A percentile compares a stretch with the other conserved stretches of the same genome.
Evolutionary conservation across 768 basidiomycete genomes (phyloP).

Genomic region (Tricholoma saponaceum): DNA sequence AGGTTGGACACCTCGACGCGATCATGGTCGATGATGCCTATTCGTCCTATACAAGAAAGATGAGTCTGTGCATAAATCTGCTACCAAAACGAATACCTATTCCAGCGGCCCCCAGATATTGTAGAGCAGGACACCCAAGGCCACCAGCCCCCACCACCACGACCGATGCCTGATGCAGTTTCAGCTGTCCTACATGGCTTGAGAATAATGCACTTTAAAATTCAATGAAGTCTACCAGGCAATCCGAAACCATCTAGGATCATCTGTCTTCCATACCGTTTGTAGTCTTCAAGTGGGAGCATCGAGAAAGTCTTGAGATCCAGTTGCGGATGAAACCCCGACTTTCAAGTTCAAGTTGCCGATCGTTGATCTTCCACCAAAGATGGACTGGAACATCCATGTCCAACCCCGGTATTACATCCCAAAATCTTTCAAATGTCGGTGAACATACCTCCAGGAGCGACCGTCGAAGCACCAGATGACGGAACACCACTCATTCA

Average conservation of each 20-base stretch:
- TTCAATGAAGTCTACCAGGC: conserved; percentile 44
- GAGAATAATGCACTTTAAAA: background rate
- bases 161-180: conserved; percentile 69
- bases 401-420: background rate
- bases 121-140: conserved; percentile 91
- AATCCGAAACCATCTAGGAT: conserved; percentile 87
- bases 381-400: background rate
- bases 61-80: background rate
- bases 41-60: conserved; percentile 5
- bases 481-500: conserved; percentile 31
- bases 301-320: conserved; percentile 10
- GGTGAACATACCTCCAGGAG: conserved; percentile 16
- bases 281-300: conserved; percentile 64
- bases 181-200: conserved; percentile 89
- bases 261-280: conserved; percentile 95
- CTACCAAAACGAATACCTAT: conserved; percentile 52
- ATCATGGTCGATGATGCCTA: conserved; percentile 17
- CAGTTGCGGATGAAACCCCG: background rate
- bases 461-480: conserved; percentile 21
- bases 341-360: background rate
- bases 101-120: conserved; percentile 91
- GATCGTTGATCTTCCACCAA: background rate
- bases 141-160: conserved; percentile 94
- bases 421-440: conserved; percentile 8
- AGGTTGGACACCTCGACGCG: conserved; percentile 17